A percentile compares a stretch with the other conserved stretches of the same genome.
Conservation (phyloP, 306 rosid genomes). For the Quercus ilex region DNA sequence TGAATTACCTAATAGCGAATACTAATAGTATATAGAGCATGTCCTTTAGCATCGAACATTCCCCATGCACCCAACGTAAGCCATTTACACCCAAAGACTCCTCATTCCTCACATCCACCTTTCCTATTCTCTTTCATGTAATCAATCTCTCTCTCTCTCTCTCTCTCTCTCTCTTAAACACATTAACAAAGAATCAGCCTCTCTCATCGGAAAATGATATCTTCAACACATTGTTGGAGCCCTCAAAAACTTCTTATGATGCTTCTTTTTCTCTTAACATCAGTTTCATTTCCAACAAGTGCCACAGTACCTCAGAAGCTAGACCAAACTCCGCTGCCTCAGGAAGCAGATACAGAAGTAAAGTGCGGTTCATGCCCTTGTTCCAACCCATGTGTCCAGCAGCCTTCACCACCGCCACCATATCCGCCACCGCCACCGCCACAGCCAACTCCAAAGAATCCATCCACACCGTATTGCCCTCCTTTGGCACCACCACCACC, state of each 20-base stretch:
- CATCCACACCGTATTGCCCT: constrained; percentile 31
- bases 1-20: not conserved
- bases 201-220: constrained; percentile 27
- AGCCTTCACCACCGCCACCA: constrained; percentile 29
- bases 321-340: constrained; percentile 24
- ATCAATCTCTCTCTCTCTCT: constrained; percentile 5
- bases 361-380: constrained; percentile 91
- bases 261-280: constrained; percentile 18
- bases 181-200: constrained; percentile 11
- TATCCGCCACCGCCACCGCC: constrained; percentile 21
- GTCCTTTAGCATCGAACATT: constrained; percentile 11
- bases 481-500: constrained; percentile 44
- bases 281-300: constrained; percentile 21
- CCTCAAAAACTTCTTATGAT: constrained; percentile 9
- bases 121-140: not conserved
- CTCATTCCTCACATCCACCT: constrained; percentile 14
- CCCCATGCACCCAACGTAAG: constrained; percentile 29
- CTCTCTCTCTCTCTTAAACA: constrained; percentile 13
- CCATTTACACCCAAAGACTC: constrained; percentile 19
- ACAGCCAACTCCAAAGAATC: constrained; percentile 8
- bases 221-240: constrained; percentile 22
- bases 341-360: constrained; percentile 34
- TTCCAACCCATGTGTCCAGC: constrained; percentile 44
- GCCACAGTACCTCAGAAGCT: constrained; percentile 26
- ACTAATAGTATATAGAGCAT: not conserved